These are phyloP conservation scores for Endocarpon pusillum DNA, from an alignment of 495 filamentous ascomycete genomes.

Conservation along the genomic window DNA sequence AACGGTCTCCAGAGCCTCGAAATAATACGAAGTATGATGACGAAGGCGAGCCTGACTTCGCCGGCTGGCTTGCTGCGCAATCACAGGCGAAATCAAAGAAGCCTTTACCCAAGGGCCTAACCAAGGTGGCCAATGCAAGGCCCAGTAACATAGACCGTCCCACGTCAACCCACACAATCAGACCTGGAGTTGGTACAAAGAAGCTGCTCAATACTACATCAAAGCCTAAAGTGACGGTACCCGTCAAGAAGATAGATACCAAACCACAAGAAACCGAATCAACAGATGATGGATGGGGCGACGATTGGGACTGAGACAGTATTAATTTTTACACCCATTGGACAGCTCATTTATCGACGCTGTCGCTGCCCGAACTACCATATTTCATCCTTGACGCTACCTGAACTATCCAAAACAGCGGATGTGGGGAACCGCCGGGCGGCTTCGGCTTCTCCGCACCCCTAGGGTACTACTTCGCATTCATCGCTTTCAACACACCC, in stretches of 20 bases:
- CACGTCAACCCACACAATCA: slow-evolving; percentile 5
- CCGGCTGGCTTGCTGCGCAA: slow-evolving; percentile 79
- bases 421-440: background rate
- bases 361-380: too few species aligned
- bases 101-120: slow-evolving; percentile 59
- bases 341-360: slow-evolving; percentile 2
- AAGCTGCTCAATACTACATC: slow-evolving; percentile 21
- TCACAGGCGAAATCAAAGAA: slow-evolving; percentile 53
- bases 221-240: slow-evolving; percentile 17
- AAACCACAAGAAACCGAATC: slow-evolving; percentile 31
- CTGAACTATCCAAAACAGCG: background rate
- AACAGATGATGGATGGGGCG: slow-evolving; percentile 37
- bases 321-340: background rate
- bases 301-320: slow-evolving; percentile 31
- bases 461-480: background rate
- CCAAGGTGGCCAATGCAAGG: slow-evolving; percentile 30
- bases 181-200: slow-evolving; percentile 19
- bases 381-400: background rate
- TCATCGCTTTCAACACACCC: background rate
- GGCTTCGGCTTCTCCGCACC: background rate
- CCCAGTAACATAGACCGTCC: slow-evolving; percentile 1
- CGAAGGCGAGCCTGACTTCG: slow-evolving; percentile 80
- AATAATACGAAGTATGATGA: slow-evolving; percentile 50
- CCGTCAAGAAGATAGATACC: slow-evolving; percentile 30
- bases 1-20: slow-evolving; percentile 14